Percentiles rank a stretch among this genome's conserved stretches.
phyloP scores from a whole-genome alignment of 768 basidiomycete species.

The Leccinum longicurvipes region DNA sequence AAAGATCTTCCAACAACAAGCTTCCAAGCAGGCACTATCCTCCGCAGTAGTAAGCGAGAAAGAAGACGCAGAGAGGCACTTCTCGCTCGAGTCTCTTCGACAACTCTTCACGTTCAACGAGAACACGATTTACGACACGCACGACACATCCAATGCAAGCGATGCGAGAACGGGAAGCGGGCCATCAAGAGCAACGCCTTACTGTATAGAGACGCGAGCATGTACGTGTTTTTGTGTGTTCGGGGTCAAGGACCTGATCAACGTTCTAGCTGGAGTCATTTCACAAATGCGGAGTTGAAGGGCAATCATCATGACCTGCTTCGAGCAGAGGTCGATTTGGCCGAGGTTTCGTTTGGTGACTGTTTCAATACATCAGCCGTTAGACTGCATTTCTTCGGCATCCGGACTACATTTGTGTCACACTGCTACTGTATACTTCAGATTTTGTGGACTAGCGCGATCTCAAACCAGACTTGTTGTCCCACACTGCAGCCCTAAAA shows the following conservation, averaged over 20 bases:
- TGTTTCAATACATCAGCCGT: conserved; percentile 95
- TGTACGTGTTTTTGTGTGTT: conserved; percentile 53
- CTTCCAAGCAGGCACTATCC: conserved; percentile 92
- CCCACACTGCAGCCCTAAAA: too few species aligned
- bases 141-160: conserved; percentile 96
- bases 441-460: too few species aligned
- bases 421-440: too few species aligned
- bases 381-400: conserved; percentile 32
- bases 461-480: too few species aligned
- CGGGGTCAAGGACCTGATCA: background rate
- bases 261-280: conserved; percentile 88
- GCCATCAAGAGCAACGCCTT: conserved; percentile 77
- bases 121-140: conserved; percentile 84
- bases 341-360: conserved; percentile 90
- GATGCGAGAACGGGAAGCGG: conserved; percentile 86
- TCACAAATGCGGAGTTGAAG: conserved; percentile 81
- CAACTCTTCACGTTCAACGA: conserved; percentile 93
- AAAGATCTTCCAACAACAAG: conserved; percentile 98
- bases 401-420: conserved; percentile 4
- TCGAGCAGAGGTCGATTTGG: conserved; percentile 79
- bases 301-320: conserved; percentile 95
- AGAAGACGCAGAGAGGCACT: conserved; percentile 93
- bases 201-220: conserved; percentile 95
- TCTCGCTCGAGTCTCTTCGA: conserved; percentile 84
- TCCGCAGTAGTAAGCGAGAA: conserved; percentile 98